Evolutionary conservation across 1,139 yeast species (phyloP).

Genomic region (Meyerozyma athensensis): DNA sequence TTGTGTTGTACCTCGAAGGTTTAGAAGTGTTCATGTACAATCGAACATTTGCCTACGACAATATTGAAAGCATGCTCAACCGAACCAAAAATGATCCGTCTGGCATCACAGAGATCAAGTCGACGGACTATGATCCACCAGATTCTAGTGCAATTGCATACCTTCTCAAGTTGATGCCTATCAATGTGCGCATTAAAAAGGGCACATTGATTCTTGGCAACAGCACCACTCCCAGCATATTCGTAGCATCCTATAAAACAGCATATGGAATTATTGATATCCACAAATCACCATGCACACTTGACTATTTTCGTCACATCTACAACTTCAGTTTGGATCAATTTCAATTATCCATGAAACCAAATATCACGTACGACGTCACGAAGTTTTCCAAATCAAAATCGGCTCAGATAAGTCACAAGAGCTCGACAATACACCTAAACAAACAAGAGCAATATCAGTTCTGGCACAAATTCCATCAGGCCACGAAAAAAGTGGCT

Average conservation of each 20-base stretch:
- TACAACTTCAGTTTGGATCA: conserved; percentile 42
- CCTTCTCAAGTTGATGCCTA: conserved; percentile 47
- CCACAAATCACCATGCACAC: conserved; percentile 38
- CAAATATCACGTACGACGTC: conserved; percentile 56
- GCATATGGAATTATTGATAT: conserved; percentile 63
- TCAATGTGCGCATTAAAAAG: conserved; percentile 52
- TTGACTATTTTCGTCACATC: conserved; percentile 53
- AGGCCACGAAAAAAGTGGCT: conserved; percentile 12
- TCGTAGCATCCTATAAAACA: conserved; percentile 55
- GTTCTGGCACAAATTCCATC: conserved; percentile 20
- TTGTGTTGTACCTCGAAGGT: conserved; percentile 63
- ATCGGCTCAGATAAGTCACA: conserved; percentile 7
- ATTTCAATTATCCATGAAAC: conserved; percentile 57
- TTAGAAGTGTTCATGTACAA: conserved; percentile 79
- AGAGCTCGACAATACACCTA: conserved; percentile 7
- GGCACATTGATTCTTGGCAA: conserved; percentile 82
- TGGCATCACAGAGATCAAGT: background rate
- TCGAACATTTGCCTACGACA: conserved; percentile 71
- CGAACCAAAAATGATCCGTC: conserved; percentile 14
- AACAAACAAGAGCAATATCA: conserved; percentile 19
- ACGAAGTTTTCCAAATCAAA: conserved; percentile 9
- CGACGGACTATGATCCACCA: background rate
- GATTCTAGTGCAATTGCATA: conserved; percentile 5
- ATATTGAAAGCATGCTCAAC: conserved; percentile 45
- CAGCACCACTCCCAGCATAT: conserved; percentile 64